Conservation (phyloP, 1,284 basidiomycete species). For the Volvariella volvacea region DNA sequence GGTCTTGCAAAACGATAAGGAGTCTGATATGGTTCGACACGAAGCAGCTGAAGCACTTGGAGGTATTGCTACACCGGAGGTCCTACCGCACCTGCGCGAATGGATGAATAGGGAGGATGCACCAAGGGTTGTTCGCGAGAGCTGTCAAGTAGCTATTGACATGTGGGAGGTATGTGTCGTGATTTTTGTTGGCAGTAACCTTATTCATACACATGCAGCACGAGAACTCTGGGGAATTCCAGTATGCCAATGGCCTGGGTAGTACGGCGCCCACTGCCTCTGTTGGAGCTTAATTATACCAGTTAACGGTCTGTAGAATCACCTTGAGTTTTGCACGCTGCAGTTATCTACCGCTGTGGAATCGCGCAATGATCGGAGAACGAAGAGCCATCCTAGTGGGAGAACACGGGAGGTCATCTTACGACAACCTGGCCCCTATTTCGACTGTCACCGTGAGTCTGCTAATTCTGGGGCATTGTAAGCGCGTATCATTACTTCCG, state of each 20-base stretch:
- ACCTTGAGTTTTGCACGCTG: no score
- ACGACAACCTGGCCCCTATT: no score
- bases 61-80: slow-evolving; percentile 90
- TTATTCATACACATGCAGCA: slow-evolving; percentile 42
- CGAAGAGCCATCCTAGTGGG: no score
- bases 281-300: not conserved
- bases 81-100: slow-evolving; percentile 80
- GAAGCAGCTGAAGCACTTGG: slow-evolving; percentile 98
- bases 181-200: not conserved
- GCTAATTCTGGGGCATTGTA: no score
- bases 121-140: slow-evolving; percentile 90
- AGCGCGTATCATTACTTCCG: no score
- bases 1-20: slow-evolving; percentile 67
- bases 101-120: slow-evolving; percentile 78
- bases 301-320: no score
- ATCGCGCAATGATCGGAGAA: no score
- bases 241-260: slow-evolving; percentile 54
- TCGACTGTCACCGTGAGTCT: no score
- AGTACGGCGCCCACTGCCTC: not conserved
- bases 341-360: no score
- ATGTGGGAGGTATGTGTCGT: slow-evolving; percentile 80
- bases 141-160: slow-evolving; percentile 94
- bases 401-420: no score
- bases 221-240: slow-evolving; percentile 88
- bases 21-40: slow-evolving; percentile 98